phyloP scores from a whole-genome alignment of 352 stramenopile species.

The Globisporangium rhizosaccharum region DNA sequence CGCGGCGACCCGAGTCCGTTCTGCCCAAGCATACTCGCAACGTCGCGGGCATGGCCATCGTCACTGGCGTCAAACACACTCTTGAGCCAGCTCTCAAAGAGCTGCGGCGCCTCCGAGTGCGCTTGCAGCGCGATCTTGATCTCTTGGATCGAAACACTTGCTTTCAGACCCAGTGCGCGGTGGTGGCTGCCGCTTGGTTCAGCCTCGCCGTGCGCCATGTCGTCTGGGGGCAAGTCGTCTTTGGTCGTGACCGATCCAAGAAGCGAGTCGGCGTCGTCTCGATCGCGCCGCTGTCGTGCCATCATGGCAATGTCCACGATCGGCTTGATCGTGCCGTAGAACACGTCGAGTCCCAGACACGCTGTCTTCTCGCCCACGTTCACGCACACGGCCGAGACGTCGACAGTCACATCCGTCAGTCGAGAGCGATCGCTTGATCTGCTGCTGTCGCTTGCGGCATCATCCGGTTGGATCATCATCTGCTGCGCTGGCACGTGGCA shows the following conservation, averaged over 20 bases:
- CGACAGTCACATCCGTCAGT: constrained; percentile 3
- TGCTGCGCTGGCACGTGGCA: constrained; percentile 4
- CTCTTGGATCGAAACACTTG: constrained; percentile 34
- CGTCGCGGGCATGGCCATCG: constrained; percentile 12
- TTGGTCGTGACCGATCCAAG: constrained; percentile 9
- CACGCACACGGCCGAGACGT: constrained; percentile 11
- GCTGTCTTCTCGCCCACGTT: constrained; percentile 18
- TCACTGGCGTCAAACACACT: constrained; percentile 15
- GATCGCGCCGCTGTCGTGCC: constrained; percentile 7
- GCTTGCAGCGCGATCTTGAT: constrained; percentile 45
- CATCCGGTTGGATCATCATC: background rate
- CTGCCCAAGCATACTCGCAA: constrained; percentile 4
- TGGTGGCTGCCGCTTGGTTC: no score
- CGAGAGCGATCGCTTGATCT: background rate
- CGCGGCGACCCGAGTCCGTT: constrained; percentile 16
- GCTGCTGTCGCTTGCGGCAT: background rate
- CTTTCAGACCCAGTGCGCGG: constrained; percentile 3
- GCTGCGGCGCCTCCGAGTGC: constrained; percentile 32
- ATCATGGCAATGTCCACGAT: constrained; percentile 13
- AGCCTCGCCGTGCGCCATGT: background rate
- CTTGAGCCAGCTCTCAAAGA: constrained; percentile 58
- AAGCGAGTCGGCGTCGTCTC: constrained; percentile 8
- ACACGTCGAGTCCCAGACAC: constrained; percentile 12
- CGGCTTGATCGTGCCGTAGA: constrained; percentile 18
- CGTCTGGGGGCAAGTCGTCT: constrained; percentile 3